Percentiles rank a stretch among this genome's conserved stretches.
phyloP scores from a whole-genome alignment of 306 rosid species.

The Vachellia collinsii region DNA sequence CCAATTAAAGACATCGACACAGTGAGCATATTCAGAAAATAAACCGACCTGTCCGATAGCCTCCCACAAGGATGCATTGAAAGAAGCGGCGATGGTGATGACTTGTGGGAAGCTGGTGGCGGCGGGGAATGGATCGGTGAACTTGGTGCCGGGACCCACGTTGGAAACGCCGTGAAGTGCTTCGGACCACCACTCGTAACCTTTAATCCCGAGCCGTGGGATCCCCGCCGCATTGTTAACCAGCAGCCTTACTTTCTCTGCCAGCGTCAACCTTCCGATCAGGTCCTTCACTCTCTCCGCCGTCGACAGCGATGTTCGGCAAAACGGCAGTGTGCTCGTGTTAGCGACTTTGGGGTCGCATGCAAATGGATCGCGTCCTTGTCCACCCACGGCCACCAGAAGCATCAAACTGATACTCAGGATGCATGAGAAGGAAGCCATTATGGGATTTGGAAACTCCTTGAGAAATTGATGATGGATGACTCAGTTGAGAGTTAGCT shows the following conservation, averaged over 20 bases:
- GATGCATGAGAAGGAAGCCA: constrained; percentile 42
- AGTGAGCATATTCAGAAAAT: not conserved
- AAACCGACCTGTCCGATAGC: constrained; percentile 72
- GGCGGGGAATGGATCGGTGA: constrained; percentile 63
- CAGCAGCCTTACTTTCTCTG: constrained; percentile 68
- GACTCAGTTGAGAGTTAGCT: not conserved
- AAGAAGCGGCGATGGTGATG: constrained; percentile 84
- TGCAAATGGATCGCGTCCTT: constrained; percentile 63
- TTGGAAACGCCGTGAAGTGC: constrained; percentile 89
- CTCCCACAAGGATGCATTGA: constrained; percentile 82
- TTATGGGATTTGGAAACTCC: constrained; percentile 4
- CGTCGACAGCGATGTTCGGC: constrained; percentile 44
- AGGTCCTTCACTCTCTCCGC: constrained; percentile 67
- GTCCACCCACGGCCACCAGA: constrained; percentile 12
- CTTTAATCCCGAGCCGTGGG: constrained; percentile 70
- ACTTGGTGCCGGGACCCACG: constrained; percentile 85
- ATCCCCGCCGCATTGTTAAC: constrained; percentile 69
- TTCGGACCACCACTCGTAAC: constrained; percentile 95
- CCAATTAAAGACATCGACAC: not conserved
- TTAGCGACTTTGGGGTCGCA: constrained; percentile 55
- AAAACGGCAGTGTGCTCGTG: constrained; percentile 51
- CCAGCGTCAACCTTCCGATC: constrained; percentile 61
- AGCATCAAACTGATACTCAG: not conserved
- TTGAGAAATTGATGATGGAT: not conserved
- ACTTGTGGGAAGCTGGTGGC: constrained; percentile 94